phyloP scores from a whole-genome alignment of 2,329 filamentous ascomycete species.

The Huntiella decipiens region DNA sequence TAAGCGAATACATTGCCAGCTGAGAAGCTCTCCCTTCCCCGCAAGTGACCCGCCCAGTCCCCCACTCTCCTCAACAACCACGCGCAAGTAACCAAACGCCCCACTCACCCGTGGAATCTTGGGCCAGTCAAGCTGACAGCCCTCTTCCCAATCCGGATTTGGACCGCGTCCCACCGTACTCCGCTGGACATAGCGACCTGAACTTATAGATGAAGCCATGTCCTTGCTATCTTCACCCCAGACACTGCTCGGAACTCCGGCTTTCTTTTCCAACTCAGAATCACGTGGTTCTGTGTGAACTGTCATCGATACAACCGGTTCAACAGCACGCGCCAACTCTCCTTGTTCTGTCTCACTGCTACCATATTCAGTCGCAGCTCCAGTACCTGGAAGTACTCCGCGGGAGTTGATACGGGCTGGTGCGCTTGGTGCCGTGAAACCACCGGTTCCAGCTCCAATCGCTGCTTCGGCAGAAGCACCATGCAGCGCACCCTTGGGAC shows the following conservation, averaged over 20 bases:
- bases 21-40: slow-evolving; percentile 16
- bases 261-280: slow-evolving; percentile 15
- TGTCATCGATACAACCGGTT: slow-evolving; percentile 60
- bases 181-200: slow-evolving; percentile 37
- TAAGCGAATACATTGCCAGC: slow-evolving; percentile 41
- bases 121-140: slow-evolving; percentile 38
- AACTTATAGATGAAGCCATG: slow-evolving; percentile 17
- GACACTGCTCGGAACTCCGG: slow-evolving; percentile 11
- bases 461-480: background rate
- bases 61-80: slow-evolving; percentile 1
- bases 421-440: slow-evolving; percentile 11
- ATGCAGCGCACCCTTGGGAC: background rate
- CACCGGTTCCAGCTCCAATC: background rate
- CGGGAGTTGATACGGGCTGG: slow-evolving; percentile 12
- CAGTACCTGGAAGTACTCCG: slow-evolving; percentile 11
- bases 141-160: slow-evolving; percentile 43
- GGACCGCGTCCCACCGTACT: slow-evolving; percentile 36
- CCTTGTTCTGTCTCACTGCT: background rate
- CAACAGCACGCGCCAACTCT: slow-evolving; percentile 1
- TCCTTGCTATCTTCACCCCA: slow-evolving; percentile 14
- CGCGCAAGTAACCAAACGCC: slow-evolving; percentile 45
- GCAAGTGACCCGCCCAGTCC: background rate
- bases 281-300: slow-evolving; percentile 54
- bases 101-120: slow-evolving; percentile 41
- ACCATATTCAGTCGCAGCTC: background rate